phyloP scores from a whole-genome alignment of 352 stramenopile species.

The Phytophthora europaea region DNA sequence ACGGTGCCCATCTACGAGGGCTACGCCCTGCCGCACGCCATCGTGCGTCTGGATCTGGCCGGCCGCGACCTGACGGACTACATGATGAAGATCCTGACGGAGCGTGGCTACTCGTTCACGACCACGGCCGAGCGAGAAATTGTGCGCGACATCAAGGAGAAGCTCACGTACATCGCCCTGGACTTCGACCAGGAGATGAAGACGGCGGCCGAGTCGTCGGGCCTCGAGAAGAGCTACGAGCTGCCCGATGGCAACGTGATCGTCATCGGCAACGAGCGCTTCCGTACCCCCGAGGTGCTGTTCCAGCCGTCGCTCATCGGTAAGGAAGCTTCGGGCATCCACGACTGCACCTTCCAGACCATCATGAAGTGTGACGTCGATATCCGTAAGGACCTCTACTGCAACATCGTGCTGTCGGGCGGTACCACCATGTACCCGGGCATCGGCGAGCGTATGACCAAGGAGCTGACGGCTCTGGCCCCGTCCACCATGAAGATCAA shows the following conservation, averaged over 20 bases:
- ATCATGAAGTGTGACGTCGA: constrained; percentile 95
- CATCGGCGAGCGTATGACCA: constrained; percentile 95
- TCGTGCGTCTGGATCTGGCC: constrained; percentile 94
- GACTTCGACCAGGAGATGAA: constrained; percentile 96
- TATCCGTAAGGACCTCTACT: constrained; percentile 95
- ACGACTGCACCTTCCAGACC: constrained; percentile 78
- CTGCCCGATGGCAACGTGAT: constrained; percentile 98
- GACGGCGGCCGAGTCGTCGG: constrained; percentile 73
- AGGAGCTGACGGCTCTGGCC: constrained; percentile 91
- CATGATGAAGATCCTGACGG: constrained; percentile 97
- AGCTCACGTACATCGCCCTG: constrained; percentile 95
- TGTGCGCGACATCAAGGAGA: constrained; percentile 98
- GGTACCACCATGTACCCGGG: constrained; percentile 97
- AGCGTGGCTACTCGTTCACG: constrained; percentile 95
- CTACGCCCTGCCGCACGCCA: constrained; percentile 95
- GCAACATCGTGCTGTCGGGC: constrained; percentile 97
- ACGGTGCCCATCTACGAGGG: constrained; percentile 97
- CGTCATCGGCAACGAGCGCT: constrained; percentile 97
- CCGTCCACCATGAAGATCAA: constrained; percentile 97
- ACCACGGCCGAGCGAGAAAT: constrained; percentile 97
- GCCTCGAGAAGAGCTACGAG: constrained; percentile 97
- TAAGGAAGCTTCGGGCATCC: constrained; percentile 86
- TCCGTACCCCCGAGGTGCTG: constrained; percentile 96
- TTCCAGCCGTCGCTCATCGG: constrained; percentile 97
- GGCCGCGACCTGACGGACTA: constrained; percentile 96